These are phyloP conservation scores for Telopea speciosissima DNA, from an alignment of 177 flowering plant genomes.

Conservation along the genomic window DNA sequence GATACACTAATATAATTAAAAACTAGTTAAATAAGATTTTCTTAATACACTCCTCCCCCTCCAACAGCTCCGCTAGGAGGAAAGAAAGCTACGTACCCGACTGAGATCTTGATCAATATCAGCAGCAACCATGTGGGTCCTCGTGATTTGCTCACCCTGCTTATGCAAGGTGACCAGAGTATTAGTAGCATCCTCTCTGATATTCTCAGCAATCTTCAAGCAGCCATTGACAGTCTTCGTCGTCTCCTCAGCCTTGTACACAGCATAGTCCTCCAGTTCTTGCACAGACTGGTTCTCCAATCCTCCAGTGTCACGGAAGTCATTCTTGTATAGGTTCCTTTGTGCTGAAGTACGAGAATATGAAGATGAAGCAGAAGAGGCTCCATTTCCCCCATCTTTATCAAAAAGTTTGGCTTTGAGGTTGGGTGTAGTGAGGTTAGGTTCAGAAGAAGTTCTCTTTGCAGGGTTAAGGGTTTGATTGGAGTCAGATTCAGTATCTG, in stretches of 20 bases:
- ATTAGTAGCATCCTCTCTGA: constrained; percentile 62
- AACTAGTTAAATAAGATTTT: no score
- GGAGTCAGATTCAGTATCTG: constrained; percentile 37
- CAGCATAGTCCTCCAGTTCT: constrained; percentile 75
- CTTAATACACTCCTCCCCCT: no score
- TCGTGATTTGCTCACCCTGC: constrained; percentile 88
- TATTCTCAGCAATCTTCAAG: constrained; percentile 79
- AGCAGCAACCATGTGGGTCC: constrained; percentile 61
- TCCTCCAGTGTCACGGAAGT: constrained; percentile 43
- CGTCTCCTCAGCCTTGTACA: constrained; percentile 66
- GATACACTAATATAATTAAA: neutral
- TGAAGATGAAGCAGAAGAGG: constrained; percentile 12
- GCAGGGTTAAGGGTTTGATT: constrained; percentile 23
- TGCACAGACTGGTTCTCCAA: constrained; percentile 61
- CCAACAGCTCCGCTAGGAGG: neutral
- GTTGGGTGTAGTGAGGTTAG: constrained; percentile 22
- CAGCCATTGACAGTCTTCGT: constrained; percentile 59
- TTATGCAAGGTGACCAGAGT: constrained; percentile 75
- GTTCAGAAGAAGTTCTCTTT: constrained; percentile 55
- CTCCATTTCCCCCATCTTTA: constrained; percentile 21
- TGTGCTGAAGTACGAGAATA: constrained; percentile 1
- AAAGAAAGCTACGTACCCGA: constrained; percentile 34
- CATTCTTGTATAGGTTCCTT: constrained; percentile 41
- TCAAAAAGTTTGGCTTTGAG: constrained; percentile 22
- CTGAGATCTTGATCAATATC: constrained; percentile 77